A percentile compares a stretch with the other conserved stretches of the same genome.
Conservation (phyloP, 108 stramenopile genomes). For the Cyclotella atomus region DNA sequence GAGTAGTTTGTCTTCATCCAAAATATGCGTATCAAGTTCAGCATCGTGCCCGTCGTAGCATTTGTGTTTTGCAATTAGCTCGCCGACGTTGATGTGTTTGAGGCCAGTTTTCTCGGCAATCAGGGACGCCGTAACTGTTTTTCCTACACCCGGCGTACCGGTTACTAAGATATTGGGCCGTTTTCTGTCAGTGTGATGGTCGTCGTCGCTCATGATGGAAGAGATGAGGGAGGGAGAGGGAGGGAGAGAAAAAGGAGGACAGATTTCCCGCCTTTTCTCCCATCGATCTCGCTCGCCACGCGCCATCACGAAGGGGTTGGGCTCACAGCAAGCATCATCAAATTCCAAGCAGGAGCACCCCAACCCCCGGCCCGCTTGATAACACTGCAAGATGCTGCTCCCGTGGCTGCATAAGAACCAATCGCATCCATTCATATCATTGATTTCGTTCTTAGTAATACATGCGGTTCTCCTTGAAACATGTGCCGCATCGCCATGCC, state of each 20-base stretch:
- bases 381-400: too few relatives aligned
- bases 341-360: too few relatives aligned
- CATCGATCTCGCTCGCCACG: too few relatives aligned
- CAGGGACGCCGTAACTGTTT: slow-evolving; percentile 75
- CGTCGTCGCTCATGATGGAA: slow-evolving; percentile 12
- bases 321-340: too few relatives aligned
- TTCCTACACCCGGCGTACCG: slow-evolving; percentile 93
- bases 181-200: slow-evolving; percentile 25
- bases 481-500: background rate
- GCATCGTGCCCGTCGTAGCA: slow-evolving; percentile 90
- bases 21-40: slow-evolving; percentile 81
- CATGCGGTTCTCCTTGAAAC: background rate
- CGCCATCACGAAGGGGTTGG: too few relatives aligned
- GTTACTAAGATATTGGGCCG: slow-evolving; percentile 92
- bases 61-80: slow-evolving; percentile 75
- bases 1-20: slow-evolving; percentile 93
- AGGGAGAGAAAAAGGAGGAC: too few relatives aligned
- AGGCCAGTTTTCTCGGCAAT: slow-evolving; percentile 68
- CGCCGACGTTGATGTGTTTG: slow-evolving; percentile 81
- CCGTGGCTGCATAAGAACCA: too few relatives aligned
- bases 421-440: too few relatives aligned
- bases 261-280: too few relatives aligned
- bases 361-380: too few relatives aligned
- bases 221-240: too few relatives aligned
- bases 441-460: too few relatives aligned